Evolutionary conservation across 306 rosid species (phyloP).

Genomic region (Astragalus membranaceus): DNA sequence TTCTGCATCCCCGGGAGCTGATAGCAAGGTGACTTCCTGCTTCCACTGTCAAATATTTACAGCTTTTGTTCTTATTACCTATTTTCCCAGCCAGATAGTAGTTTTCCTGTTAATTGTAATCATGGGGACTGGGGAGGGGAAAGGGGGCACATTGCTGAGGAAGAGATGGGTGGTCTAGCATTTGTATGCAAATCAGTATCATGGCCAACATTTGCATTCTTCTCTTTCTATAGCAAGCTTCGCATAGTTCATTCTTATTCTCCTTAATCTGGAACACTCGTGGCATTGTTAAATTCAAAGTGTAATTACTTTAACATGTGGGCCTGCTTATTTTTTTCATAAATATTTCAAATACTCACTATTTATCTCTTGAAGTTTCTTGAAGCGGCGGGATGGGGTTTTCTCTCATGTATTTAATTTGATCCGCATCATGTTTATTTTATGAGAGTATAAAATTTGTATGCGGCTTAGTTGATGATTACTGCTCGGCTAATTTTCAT

Average conservation of each 20-base stretch:
- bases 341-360: not conserved
- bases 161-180: not conserved
- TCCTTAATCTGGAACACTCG: not conserved
- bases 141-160: not conserved
- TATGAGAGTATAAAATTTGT: too few relatives aligned
- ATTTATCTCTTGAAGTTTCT: not conserved
- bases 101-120: not conserved
- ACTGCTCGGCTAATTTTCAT: too few relatives aligned
- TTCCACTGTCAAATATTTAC: not conserved
- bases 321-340: not conserved
- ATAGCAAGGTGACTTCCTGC: slow-evolving; percentile 49
- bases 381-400: not conserved
- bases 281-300: not conserved
- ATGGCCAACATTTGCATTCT: not conserved
- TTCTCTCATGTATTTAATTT: not conserved
- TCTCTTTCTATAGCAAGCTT: not conserved
- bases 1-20: slow-evolving; percentile 46
- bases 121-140: not conserved
- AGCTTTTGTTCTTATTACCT: not conserved
- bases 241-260: not conserved
- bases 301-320: not conserved
- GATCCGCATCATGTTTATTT: not conserved
- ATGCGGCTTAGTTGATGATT: too few relatives aligned
- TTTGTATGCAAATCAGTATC: too few relatives aligned
- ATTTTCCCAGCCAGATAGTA: not conserved